phyloP scores from a whole-genome alignment of 441 rosid genomes.

The Populus hybrid region DNA sequence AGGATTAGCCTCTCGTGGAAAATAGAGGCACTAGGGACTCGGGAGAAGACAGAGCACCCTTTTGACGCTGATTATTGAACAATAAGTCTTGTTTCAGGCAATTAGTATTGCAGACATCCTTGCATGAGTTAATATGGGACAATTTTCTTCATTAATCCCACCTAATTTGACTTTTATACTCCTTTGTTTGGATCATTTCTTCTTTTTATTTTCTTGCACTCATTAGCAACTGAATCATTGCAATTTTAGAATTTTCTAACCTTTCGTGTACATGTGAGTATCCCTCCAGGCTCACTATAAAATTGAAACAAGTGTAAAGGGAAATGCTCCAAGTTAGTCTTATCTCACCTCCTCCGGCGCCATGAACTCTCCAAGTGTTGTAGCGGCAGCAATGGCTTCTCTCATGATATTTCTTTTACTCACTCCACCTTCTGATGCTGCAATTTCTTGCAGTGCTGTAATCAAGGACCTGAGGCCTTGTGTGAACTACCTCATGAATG shows the following conservation, averaged over 20 bases:
- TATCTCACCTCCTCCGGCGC: background rate
- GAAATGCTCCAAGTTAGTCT: background rate
- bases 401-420: constrained; percentile 32
- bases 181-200: background rate
- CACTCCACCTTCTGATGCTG: constrained; percentile 43
- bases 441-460: constrained; percentile 65
- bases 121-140: background rate
- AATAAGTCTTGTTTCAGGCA: background rate
- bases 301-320: background rate
- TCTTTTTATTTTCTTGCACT: constrained; percentile 36
- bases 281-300: constrained; percentile 27
- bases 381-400: constrained; percentile 13
- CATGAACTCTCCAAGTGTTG: constrained; percentile 24
- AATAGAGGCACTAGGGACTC: background rate
- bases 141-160: background rate
- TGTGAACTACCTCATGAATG: constrained; percentile 58
- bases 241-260: background rate
- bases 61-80: background rate
- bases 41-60: background rate
- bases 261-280: constrained; percentile 22
- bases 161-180: constrained; percentile 14
- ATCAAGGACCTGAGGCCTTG: constrained; percentile 68
- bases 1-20: background rate
- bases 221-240: constrained; percentile 17
- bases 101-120: background rate